Conservation (phyloP, 2,329 filamentous ascomycete species). For the Trichophyton verrucosum region DNA sequence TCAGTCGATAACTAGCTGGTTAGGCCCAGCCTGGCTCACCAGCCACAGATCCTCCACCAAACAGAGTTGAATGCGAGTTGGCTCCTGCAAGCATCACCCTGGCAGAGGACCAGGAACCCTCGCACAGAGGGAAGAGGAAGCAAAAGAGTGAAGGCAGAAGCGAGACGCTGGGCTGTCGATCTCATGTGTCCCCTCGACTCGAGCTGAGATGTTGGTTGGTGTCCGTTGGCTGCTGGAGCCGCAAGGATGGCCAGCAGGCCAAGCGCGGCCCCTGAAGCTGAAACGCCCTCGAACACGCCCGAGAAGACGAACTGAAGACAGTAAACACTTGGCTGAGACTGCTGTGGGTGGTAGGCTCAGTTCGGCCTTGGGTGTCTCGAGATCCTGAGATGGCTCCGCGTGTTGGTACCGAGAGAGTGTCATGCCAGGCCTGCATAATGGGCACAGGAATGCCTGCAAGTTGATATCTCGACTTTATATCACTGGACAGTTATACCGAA, state of each 20-base stretch:
- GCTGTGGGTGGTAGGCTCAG: background rate
- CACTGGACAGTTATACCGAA: background rate
- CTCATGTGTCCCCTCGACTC: background rate
- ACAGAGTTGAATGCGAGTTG: background rate
- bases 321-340: background rate
- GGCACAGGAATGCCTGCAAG: background rate
- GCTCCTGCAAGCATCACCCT: background rate
- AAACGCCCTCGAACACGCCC: background rate
- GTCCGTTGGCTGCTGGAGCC: background rate
- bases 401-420: background rate
- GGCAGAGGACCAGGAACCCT: background rate
- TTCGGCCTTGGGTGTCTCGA: background rate
- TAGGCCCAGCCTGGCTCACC: background rate
- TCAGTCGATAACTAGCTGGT: no score
- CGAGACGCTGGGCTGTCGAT: background rate
- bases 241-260: background rate
- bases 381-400: background rate
- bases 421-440: background rate
- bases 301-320: background rate
- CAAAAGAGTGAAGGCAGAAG: background rate
- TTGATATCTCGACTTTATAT: background rate
- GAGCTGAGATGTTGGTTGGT: background rate
- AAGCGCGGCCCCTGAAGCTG: background rate
- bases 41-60: background rate
- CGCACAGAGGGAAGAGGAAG: background rate